Base-by-base conservation (phyloP, 331 rosid genomes). In the Pyrus hybrid region DNA sequence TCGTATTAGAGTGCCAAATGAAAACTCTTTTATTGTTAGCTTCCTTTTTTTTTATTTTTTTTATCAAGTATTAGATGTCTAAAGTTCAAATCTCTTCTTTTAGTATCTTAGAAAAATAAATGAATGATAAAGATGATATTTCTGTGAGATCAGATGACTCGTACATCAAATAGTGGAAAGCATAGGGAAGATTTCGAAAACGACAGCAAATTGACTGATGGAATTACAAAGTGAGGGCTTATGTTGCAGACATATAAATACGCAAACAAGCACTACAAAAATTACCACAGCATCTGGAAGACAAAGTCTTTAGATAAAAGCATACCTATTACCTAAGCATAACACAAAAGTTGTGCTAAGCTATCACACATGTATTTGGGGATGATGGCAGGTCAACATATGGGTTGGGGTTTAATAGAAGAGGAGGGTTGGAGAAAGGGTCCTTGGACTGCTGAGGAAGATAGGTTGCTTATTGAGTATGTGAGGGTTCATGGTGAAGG, bases 401-500 rank as follows among this genome's bases (percentile, higher is more conserved):
- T 81, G 83, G 88, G 85, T 17, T 94, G 96, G 94, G 87, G 90
- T 32, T 57, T 80, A 9, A 74, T 81, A 63, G 96, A 87, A 72
- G 93, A 90, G 12, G 92, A 83, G 68, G 93, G 88, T 17, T 95
- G 99, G 97, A 89, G 99, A 71, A 95, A 95, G 82, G 99, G 99
- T 20, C 99, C 99, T 70, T 95, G 99, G 99, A 95, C 98, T 83
- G 78, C 91, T 78, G 97, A 92, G 64, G 99, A 95, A 76, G 98
- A 95, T 81, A 80, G 88, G 73, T 79, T 92, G 84, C 97, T 95
- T 26, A 85, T 85, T 79, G 86, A 95, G 56, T 92, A 95, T 90
- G 98, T 95, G 57, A 83, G 85, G 71, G 33, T 88, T 18, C 93
- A 92, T 82, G 99, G 99, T 69, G 99, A 95, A 84, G 99, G 99